Base-by-base conservation (phyloP, 257 asterid species). In the Hygrophila difformis region DNA sequence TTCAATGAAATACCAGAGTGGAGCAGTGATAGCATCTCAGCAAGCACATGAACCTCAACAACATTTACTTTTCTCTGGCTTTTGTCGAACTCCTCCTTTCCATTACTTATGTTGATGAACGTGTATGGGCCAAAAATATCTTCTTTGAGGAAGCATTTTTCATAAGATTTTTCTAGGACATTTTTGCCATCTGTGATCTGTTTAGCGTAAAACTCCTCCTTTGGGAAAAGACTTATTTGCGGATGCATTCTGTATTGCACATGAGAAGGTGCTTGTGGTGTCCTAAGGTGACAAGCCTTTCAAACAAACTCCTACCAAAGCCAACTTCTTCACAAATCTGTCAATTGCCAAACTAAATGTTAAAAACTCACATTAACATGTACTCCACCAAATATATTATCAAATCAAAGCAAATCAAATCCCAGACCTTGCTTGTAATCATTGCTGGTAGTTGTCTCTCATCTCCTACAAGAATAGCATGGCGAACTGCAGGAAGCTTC, bases 181-280 rank as follows among this genome's bases (percentile, higher is more conserved):
- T 76, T 78, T 12, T 31, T 55, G n/a, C 87, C 91, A 52, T 85
- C 78, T 47, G 9, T 42, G 19, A 81, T 76, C 47, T 51, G 65
- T 12, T 56, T 55, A 18, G 51, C 71, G 18, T 85, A 85, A 65
- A 85, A 85, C 48, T 58, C 73, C 56, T 39, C 57, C 47, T 81
- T 85, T n/a, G 96, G 94, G 55, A 86, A 86, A 6, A 66, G 70
- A 68, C 93, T 82, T 51, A 86, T 82, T 0, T 75, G 62, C 3
- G 94, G 96, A 62, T 86, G 94, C 96, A 86, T 86, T 56, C 96
- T 66, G 41, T 79, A 86, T 67, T 86, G 96, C 44, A 79, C 66
- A 28, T 53, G 15, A 86, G 89, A 43, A 86, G 79, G 45, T 79
- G 71, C 54, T 71, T 86, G 49, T 11, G 48, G 47, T 66, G 69